Percentiles rank a stretch among this genome's conserved stretches.
These are phyloP conservation scores for Eremothecium gossypii DNA, from an alignment of 1,139 yeast genomes.

Conservation along the genomic window DNA sequence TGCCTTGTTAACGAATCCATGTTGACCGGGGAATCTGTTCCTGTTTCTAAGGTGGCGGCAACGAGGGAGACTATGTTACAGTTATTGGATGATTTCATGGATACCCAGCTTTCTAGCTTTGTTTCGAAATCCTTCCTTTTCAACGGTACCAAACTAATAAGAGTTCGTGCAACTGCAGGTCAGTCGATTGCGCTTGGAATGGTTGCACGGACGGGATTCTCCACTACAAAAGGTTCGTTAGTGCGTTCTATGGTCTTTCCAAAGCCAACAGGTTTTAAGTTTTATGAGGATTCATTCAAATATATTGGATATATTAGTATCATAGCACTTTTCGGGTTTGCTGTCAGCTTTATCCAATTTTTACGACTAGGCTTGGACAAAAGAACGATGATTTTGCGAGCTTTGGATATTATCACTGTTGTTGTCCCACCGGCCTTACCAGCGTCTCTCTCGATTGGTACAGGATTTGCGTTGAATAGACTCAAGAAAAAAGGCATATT, in stretches of 20 bases:
- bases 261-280: constrained; percentile 86
- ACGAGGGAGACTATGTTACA: constrained; percentile 49
- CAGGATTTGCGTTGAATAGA: constrained; percentile 79
- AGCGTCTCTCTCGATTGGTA: constrained; percentile 92
- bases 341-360: constrained; percentile 75
- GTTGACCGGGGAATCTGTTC: constrained; percentile 97
- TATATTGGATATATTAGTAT: constrained; percentile 91
- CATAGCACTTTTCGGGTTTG: constrained; percentile 78
- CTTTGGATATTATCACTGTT: constrained; percentile 86
- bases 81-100: constrained; percentile 44
- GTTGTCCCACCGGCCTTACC: constrained; percentile 99
- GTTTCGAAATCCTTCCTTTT: constrained; percentile 70
- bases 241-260: constrained; percentile 95
- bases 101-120: constrained; percentile 50
- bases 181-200: constrained; percentile 62
- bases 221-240: constrained; percentile 92
- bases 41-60: constrained; percentile 75
- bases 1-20: constrained; percentile 91
- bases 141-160: constrained; percentile 80
- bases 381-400: constrained; percentile 69
- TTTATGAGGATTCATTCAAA: constrained; percentile 87
- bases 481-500: constrained; percentile 60
- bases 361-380: constrained; percentile 63
- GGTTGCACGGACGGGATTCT: constrained; percentile 84
- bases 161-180: constrained; percentile 56